Evolutionary conservation across 306 rosid genomes (phyloP), one percentile per base, ranked within the genome.

Genomic region (Trifolium repens): DNA sequence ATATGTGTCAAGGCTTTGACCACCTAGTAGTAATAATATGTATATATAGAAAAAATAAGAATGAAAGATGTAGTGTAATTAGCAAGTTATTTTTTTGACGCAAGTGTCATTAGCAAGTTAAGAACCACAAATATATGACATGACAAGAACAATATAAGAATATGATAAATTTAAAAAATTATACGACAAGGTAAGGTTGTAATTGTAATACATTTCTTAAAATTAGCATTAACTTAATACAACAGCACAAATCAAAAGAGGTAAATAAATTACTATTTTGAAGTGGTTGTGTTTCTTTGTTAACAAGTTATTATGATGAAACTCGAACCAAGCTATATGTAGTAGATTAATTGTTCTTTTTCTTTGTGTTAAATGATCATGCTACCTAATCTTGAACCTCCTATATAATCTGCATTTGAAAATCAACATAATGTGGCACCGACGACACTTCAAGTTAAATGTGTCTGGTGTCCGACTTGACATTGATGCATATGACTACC

Each of bases 1-100:
- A 80, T 80, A 64, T 80, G 60, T 26, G 9, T 37, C 17, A 80
- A 49, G 59, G 84, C 84, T 30, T 74, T 74, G 50, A 68, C 80
- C 72, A 74, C 84, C 84, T 80, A 59, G 17, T 50, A 1, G 54
- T 37, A 34, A 53, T 40, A 2, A 37, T 22, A 71, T 19, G 42
- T 14, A 73, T 3, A n/a, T 39, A 39, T 39, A 39, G 9, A 32
- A 78, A 49, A 72, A 1, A 64, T 63, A 44, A 65, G 34, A 65
- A 42, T 7, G 4, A 5, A 15, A 39, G 8, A n/a, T 72, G 59
- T 54, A 15, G 44, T 59, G 54, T 44, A 15, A 11, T 50, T n/a
- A n/a, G n/a, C n/a, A n/a, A n/a, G n/a, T n/a, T n/a, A n/a, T n/a
- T n/a, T n/a, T n/a, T n/a, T n/a, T n/a, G n/a, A n/a, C n/a, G n/a